Evolutionary conservation across 2,329 filamentous ascomycete species (phyloP).

Genomic region (Teratosphaeria zuluensis): DNA sequence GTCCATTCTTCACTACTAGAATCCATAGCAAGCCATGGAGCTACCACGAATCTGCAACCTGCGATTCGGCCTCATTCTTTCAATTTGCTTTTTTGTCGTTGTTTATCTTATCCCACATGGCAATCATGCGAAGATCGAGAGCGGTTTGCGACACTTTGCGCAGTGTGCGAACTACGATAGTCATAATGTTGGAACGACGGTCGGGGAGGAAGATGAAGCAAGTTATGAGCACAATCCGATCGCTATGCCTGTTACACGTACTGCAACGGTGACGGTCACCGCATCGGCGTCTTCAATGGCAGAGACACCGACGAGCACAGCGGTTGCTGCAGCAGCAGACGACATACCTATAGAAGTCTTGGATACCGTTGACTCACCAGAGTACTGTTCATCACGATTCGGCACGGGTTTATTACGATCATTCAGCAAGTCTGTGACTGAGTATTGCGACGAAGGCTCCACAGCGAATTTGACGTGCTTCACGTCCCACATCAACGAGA

Average conservation of each 20-base stretch:
- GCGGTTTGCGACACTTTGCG: neutral
- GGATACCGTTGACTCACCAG: neutral
- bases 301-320: neutral
- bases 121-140: neutral
- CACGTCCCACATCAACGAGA: constrained; percentile 3
- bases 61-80: neutral
- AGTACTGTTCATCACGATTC: neutral
- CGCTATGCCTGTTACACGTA: neutral
- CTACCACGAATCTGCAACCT: neutral
- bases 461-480: neutral
- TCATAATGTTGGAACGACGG: neutral
- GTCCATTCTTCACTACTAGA: neutral
- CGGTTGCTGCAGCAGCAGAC: neutral
- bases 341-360: neutral
- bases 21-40: neutral
- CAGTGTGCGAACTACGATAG: neutral
- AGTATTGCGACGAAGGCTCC: neutral
- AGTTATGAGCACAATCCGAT: neutral
- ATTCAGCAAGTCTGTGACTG: neutral
- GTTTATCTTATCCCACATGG: neutral
- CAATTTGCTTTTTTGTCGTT: neutral
- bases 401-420: neutral
- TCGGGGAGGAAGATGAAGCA: neutral
- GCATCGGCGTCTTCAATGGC: neutral
- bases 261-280: neutral